These are phyloP conservation scores for Leucaena leucocephala DNA, from an alignment of 306 rosid species.

Conservation along the genomic window DNA sequence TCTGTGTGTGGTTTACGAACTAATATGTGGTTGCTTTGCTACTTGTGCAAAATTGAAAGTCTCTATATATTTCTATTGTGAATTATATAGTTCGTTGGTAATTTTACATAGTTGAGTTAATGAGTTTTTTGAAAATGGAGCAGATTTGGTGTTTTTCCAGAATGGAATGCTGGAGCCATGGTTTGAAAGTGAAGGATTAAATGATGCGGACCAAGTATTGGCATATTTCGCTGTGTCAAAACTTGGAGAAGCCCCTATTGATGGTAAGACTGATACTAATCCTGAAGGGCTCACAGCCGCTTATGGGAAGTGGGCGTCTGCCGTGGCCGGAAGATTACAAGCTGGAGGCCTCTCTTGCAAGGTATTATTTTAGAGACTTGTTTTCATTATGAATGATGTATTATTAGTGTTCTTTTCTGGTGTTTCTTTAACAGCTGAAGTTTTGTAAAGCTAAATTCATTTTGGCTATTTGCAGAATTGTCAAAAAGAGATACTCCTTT, in stretches of 20 bases:
- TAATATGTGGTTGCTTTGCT: background rate
- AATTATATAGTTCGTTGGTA: background rate
- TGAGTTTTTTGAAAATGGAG: slow-evolving; percentile 48
- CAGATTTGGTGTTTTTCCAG: slow-evolving; percentile 99
- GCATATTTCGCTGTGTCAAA: slow-evolving; percentile 93
- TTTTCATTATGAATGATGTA: slow-evolving; percentile 9
- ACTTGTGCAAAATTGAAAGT: background rate
- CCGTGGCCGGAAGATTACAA: slow-evolving; percentile 63
- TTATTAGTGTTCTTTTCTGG: background rate
- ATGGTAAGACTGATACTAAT: slow-evolving; percentile 89
- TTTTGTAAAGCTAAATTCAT: background rate
- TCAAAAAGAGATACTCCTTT: background rate
- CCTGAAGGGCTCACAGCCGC: slow-evolving; percentile 96
- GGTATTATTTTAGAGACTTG: slow-evolving; percentile 40
- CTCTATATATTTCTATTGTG: background rate
- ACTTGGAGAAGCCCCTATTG: slow-evolving; percentile 83
- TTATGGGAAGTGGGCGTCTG: slow-evolving; percentile 90
- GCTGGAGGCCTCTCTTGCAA: slow-evolving; percentile 95
- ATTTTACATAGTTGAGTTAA: background rate
- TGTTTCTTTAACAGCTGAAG: background rate
- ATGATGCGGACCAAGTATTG: slow-evolving; percentile 74
- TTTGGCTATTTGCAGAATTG: background rate
- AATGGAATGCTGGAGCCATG: slow-evolving; percentile 98
- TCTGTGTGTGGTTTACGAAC: background rate
- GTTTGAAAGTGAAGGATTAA: slow-evolving; percentile 79